Evolutionary conservation across 495 filamentous ascomycete genomes (phyloP), one percentile per base, ranked within the genome.

Genomic region (Zalerion maritima): DNA sequence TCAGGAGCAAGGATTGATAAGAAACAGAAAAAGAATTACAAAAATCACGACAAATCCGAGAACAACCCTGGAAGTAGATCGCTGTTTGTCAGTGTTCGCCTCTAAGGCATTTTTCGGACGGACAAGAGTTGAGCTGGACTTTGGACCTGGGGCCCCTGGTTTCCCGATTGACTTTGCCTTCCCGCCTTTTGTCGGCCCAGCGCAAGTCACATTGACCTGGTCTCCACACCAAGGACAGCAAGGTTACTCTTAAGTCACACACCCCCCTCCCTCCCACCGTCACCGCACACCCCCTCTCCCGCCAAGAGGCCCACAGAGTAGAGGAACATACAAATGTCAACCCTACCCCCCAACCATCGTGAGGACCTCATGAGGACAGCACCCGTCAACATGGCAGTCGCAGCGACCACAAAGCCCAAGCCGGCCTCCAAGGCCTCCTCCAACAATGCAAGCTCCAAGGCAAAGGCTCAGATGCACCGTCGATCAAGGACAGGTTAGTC

Each of bases 401-500:
- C 66, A 50, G 58, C 61, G 53, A 43, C 62, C 12, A 47, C 56
- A 33, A 71, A 71, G 46, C 42, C 57, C 32, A 71, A 71, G 57
- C 38, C 63, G 44, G 54, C 62, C 46, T 46, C 58, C 31, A 69
- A 67, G 51, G 49, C 57, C 34, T 9, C 7, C 7, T 52, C 31
- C 44, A 58, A 47, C 54, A 60, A 55, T 57, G 60, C 49, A 37
- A 70, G 46, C 56, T 55, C 66, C 38, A 74, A 78, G 51, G 57
- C 62, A 43, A 69, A 74, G 47, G 58, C 69, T 45, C 86, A 89
- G 62, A 81, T 82, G 67, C 87, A 96, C 54, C 75, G 83, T 46
- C 70, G 87, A 42, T 94, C 87, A 42, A 76, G 87, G 47, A 89
- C 84, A 69, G 87, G 87, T 91, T 62, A 37, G 76, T 65, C 30